These are phyloP conservation scores for Amphicarpaea edgeworthii DNA, from an alignment of 306 rosid genomes.

Conservation along the genomic window DNA sequence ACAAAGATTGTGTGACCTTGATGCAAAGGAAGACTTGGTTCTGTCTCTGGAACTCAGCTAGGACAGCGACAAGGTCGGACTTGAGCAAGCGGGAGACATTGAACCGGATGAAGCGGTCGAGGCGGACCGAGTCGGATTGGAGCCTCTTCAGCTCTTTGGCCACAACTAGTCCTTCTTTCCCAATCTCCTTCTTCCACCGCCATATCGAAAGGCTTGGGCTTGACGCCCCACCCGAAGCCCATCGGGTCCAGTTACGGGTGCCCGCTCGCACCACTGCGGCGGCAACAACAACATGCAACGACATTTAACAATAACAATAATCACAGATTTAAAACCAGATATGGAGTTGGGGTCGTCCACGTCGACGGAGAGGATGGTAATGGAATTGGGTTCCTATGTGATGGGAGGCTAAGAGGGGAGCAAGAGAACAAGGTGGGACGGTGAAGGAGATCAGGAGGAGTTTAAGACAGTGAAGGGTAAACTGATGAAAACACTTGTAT, in stretches of 20 bases:
- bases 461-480: no score
- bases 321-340: no score
- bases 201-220: constrained; percentile 94
- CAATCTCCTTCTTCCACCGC: constrained; percentile 94
- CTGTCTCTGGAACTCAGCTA: constrained; percentile 80
- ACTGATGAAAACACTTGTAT: no score
- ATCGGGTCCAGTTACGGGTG: constrained; percentile 34
- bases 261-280: constrained; percentile 7
- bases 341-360: no score
- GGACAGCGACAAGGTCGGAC: constrained; percentile 82
- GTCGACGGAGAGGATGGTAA: no score
- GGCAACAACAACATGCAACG: constrained; percentile 34
- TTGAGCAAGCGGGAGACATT: constrained; percentile 87
- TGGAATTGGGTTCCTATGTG: no score
- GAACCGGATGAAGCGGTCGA: constrained; percentile 70
- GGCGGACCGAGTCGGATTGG: constrained; percentile 59
- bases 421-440: no score
- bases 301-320: not conserved
- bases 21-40: constrained; percentile 76
- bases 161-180: constrained; percentile 78
- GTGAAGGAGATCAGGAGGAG: no score
- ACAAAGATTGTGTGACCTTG: no score
- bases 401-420: no score
- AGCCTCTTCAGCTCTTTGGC: constrained; percentile 88
- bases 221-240: constrained; percentile 49